Base-by-base conservation (phyloP, 192 early-diverging fungal species). In the Coemansia sp. region DNA sequence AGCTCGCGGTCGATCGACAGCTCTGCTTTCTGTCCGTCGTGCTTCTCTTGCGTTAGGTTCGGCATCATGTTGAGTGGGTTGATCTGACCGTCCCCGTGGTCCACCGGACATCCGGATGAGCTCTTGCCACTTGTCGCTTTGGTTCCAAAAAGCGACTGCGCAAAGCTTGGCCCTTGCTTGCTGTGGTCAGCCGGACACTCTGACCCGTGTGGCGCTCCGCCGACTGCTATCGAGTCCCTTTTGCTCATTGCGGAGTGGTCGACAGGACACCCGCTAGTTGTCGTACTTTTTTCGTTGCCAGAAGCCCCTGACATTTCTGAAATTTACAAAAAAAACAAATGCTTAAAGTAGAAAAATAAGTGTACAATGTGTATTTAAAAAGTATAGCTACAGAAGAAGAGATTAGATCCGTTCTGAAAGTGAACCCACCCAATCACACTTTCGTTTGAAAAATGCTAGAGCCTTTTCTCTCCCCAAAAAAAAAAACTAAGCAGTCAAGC, bases 11-110 rank as follows among this genome's bases (percentile, higher is more conserved):
- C 88, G 0, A 90, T 95, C 1, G 94, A 89, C 8, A 99, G 86
- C 2, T 70, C 81, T 6, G 83, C 72, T n/a, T 59, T 69, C 68
- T 96, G 95, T 57, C 85, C 89, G 0, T 70, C 52, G 29, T 90
- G 84, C 40, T 82, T 87, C 21, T 68, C 59, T 66, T 99, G 93
- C 6, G 86, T 63, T 16, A 95, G 79, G 16, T 68, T 67, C 3
- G 96, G 96, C 86, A 99, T 97, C 86, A 92, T 93, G 86, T 99
- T 99, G 30, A 87, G 84, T 5, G 91, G 88, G 67, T 93, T 93
- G n/a, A 97, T 67, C 21, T 66, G 26, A 15, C 25, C 15, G 52
- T 58, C 31, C 25, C 35, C 10, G 57, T 87, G 84, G 70, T 89
- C 84, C 25, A 88, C 85, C 16, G 87, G 87, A 43, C 86, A 88